phyloP scores from a whole-genome alignment of 495 filamentous ascomycete genomes.

The Niebla homalea region DNA sequence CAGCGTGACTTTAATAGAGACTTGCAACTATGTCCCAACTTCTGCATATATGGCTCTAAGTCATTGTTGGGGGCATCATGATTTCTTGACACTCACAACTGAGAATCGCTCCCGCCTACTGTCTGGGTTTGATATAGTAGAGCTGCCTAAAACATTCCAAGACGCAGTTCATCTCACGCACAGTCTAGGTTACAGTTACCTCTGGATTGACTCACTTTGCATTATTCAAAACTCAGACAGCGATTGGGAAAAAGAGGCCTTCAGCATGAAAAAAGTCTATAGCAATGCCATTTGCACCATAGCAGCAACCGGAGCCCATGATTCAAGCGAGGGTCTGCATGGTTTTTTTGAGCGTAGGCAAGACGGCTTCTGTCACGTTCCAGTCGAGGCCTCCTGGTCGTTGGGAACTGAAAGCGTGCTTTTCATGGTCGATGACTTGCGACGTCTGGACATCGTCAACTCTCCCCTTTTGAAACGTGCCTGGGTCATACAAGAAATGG shows the following conservation, averaged over 20 bases:
- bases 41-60: constrained; percentile 3
- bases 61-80: constrained; percentile 5
- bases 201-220: constrained; percentile 6
- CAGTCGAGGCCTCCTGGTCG: not conserved
- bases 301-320: not conserved
- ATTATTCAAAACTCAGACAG: constrained; percentile 7
- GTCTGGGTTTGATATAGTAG: not conserved
- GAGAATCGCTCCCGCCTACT: not conserved
- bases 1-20: too few relatives aligned
- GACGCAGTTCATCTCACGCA: not conserved
- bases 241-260: not conserved
- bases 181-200: not conserved
- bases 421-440: not conserved
- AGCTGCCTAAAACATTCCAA: constrained; percentile 4
- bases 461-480: constrained; percentile 13
- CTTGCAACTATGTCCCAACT: too few relatives aligned
- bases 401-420: not conserved
- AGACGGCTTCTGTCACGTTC: not conserved
- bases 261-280: constrained; percentile 4
- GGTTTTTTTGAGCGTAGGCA: not conserved
- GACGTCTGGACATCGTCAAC: not conserved
- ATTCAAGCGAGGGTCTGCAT: not conserved
- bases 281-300: not conserved
- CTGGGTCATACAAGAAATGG: constrained; percentile 26
- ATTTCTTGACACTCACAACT: not conserved